Percentiles rank a stretch among this genome's conserved stretches.
These are phyloP conservation scores for Fonsecaea multimorphosa DNA, from an alignment of 2,329 filamentous ascomycete genomes.

Conservation along the genomic window DNA sequence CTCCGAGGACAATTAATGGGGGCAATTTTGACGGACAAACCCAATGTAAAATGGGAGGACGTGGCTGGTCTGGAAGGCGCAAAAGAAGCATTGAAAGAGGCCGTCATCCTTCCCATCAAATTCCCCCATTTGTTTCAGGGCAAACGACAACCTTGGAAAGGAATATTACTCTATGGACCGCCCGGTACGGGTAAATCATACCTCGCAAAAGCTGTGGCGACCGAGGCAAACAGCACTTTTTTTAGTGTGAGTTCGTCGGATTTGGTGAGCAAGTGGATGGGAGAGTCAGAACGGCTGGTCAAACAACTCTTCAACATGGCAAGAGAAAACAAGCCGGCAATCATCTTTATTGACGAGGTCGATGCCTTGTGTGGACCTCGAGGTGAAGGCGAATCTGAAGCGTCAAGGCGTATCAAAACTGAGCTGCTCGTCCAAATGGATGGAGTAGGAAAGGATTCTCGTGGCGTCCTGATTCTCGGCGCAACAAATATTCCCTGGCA, in stretches of 20 bases:
- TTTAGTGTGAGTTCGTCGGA: conserved; percentile 98
- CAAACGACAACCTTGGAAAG: conserved; percentile 97
- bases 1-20: conserved; percentile 86
- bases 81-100: conserved; percentile 97
- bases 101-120: conserved; percentile 96
- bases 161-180: conserved; percentile 92
- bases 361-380: conserved; percentile 90
- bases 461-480: conserved; percentile 90
- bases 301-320: conserved; percentile 98
- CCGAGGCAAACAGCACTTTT: conserved; percentile 98
- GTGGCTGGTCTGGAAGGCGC: conserved; percentile 92
- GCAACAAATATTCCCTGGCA: conserved; percentile 99
- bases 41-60: conserved; percentile 97
- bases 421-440: conserved; percentile 99
- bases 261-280: conserved; percentile 99
- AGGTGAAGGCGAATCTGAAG: conserved; percentile 94
- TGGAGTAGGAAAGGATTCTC: conserved; percentile 93
- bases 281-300: conserved; percentile 95
- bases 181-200: conserved; percentile 98
- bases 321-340: conserved; percentile 94
- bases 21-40: conserved; percentile 91
- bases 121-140: conserved; percentile 96
- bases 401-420: conserved; percentile 96
- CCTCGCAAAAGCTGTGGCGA: conserved; percentile 94
- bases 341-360: conserved; percentile 98